These are phyloP conservation scores for Magnusiomyces suaveolens DNA, from an alignment of 1,139 yeast genomes.

Conservation along the genomic window DNA sequence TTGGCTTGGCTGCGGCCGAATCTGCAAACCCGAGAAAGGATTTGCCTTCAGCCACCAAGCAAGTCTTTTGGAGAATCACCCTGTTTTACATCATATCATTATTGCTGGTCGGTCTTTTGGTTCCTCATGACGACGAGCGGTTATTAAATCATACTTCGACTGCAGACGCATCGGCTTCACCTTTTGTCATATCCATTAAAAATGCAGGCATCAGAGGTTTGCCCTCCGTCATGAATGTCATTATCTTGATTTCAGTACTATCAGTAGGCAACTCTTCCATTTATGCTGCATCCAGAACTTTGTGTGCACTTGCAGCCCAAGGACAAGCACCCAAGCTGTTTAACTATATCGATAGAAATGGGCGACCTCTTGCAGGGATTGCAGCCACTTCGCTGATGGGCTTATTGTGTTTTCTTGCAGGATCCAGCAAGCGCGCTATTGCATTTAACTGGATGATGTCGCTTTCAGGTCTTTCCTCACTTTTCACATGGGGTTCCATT, in stretches of 20 bases:
- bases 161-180: conserved; percentile 55
- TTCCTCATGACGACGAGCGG: conserved; percentile 48
- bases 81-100: conserved; percentile 55
- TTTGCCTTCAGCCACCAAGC: conserved; percentile 58
- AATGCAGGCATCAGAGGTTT: conserved; percentile 51
- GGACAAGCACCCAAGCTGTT: conserved; percentile 68
- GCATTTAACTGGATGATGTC: conserved; percentile 77
- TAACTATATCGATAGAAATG: conserved; percentile 63
- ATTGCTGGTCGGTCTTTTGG: conserved; percentile 51
- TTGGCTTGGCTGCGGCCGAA: conserved; percentile 66
- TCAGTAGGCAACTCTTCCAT: conserved; percentile 72
- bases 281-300: conserved; percentile 70
- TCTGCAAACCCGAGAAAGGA: conserved; percentile 60
- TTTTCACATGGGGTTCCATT: conserved; percentile 75
- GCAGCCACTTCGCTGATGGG: conserved; percentile 50
- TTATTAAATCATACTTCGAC: conserved; percentile 37
- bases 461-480: conserved; percentile 67
- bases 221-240: conserved; percentile 65
- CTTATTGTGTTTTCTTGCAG: conserved; percentile 54
- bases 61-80: conserved; percentile 63
- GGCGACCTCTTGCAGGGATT: conserved; percentile 68
- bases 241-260: conserved; percentile 58
- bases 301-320: conserved; percentile 72
- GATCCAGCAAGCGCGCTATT: conserved; percentile 59
- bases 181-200: conserved; percentile 61